Conservation (phyloP, 1,284 basidiomycete species). For the Tilletia caries region DNA sequence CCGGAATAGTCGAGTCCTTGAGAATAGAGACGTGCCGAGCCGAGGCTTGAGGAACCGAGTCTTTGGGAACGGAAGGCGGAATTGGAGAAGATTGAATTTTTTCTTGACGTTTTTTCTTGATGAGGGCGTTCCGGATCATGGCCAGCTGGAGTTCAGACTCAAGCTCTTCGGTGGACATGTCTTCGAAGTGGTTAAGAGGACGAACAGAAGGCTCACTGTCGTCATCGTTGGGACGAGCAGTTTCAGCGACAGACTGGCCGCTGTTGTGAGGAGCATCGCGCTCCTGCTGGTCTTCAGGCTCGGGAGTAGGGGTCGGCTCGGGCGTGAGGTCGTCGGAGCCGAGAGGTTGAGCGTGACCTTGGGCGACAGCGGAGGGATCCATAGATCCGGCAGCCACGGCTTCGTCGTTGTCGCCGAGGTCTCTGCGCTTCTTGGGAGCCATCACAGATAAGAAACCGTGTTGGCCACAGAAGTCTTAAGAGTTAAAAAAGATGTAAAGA, state of each 20-base stretch:
- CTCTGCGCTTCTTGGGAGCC: slow-evolving; percentile 6
- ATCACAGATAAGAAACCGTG: neutral
- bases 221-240: neutral
- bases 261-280: neutral
- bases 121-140: neutral
- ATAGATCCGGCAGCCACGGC: neutral
- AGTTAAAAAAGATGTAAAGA: slow-evolving; percentile 12
- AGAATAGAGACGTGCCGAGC: neutral
- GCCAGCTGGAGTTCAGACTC: neutral
- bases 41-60: neutral
- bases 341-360: neutral
- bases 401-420: neutral
- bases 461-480: slow-evolving; percentile 12
- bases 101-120: slow-evolving; percentile 8
- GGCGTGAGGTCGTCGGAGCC: neutral
- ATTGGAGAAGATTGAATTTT: too few relatives aligned
- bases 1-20: neutral
- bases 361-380: neutral
- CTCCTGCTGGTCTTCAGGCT: neutral
- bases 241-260: neutral
- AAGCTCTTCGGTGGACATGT: neutral
- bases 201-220: neutral
- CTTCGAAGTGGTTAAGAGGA: neutral
- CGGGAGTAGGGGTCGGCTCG: too few relatives aligned
- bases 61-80: neutral